A percentile compares a stretch with the other conserved stretches of the same genome.
Evolutionary conservation across 768 basidiomycete genomes (phyloP).

Genomic region (Xerocomellus dryophilus): DNA sequence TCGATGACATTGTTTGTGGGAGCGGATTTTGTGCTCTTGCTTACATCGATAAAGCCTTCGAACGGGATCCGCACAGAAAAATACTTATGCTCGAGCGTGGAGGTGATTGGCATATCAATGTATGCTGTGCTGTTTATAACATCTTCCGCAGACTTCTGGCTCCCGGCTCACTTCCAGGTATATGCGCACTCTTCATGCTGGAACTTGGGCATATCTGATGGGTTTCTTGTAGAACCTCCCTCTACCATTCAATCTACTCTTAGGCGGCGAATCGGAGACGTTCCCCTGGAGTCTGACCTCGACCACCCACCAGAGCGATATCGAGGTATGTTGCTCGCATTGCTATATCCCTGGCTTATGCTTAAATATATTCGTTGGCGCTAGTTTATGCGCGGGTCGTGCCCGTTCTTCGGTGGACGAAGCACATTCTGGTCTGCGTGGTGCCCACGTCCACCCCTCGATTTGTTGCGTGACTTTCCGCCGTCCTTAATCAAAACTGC

Average conservation of each 20-base stretch:
- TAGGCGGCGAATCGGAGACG: conserved; percentile 1
- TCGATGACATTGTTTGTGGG: conserved; percentile 12
- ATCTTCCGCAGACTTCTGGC: conserved; percentile 1
- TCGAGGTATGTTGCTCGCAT: not conserved
- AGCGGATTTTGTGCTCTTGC: conserved; percentile 18
- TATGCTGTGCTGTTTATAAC: not conserved
- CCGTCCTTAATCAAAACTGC: conserved; percentile 2
- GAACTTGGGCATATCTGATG: not conserved
- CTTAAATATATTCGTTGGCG: not conserved
- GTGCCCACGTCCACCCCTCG: conserved; percentile 11
- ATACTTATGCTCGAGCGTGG: conserved; percentile 16
- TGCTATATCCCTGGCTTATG: no score
- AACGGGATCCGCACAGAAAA: conserved; percentile 10
- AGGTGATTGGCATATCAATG: not conserved
- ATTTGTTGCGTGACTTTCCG: conserved; percentile 16
- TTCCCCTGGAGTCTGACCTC: conserved; percentile 6
- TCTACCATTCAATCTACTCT: conserved; percentile 5
- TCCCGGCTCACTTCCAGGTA: conserved; percentile 12
- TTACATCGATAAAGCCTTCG: conserved; percentile 16
- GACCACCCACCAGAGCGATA: not conserved
- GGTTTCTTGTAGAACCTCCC: not conserved
- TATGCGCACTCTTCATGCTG: no score
- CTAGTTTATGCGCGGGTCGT: conserved; percentile 11
- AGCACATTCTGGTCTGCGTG: conserved; percentile 18
- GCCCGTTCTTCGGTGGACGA: conserved; percentile 19